phyloP scores from a whole-genome alignment of 1,284 basidiomycete genomes.

The Pisolithus thermaeus region DNA sequence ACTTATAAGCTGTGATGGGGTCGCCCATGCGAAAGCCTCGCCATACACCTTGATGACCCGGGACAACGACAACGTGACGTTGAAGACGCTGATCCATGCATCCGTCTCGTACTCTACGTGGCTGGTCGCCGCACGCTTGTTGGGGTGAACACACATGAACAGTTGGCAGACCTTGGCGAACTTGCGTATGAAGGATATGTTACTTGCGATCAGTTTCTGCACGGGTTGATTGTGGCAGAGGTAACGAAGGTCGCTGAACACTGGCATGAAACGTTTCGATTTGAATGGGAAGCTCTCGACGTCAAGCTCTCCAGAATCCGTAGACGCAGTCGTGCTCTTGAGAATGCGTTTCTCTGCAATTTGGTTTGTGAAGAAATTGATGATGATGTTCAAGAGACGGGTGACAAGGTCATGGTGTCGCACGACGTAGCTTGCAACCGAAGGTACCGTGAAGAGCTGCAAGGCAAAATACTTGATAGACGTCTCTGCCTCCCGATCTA shows the following conservation, averaged over 20 bases:
- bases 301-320: constrained; percentile 44
- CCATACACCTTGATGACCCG: constrained; percentile 87
- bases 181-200: constrained; percentile 46
- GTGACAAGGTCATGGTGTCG: constrained; percentile 71
- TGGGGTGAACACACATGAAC: constrained; percentile 89
- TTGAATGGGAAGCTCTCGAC: constrained; percentile 84
- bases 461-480: constrained; percentile 90
- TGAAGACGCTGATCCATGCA: constrained; percentile 91
- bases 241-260: constrained; percentile 82
- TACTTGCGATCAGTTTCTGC: constrained; percentile 67
- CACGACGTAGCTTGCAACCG: constrained; percentile 74
- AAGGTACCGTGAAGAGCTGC: constrained; percentile 86
- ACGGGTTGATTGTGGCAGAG: constrained; percentile 73
- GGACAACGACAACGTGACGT: constrained; percentile 83
- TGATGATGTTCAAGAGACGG: constrained; percentile 75
- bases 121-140: constrained; percentile 71
- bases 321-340: constrained; percentile 32
- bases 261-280: constrained; percentile 88
- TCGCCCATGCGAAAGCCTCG: constrained; percentile 64
- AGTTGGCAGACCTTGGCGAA: constrained; percentile 68
- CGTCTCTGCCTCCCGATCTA: constrained; percentile 89
- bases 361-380: constrained; percentile 86
- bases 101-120: constrained; percentile 96
- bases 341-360: constrained; percentile 63
- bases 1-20: constrained; percentile 52